These are phyloP conservation scores for Pulveroboletus sp. DNA, from an alignment of 768 basidiomycete species.

Conservation along the genomic window DNA sequence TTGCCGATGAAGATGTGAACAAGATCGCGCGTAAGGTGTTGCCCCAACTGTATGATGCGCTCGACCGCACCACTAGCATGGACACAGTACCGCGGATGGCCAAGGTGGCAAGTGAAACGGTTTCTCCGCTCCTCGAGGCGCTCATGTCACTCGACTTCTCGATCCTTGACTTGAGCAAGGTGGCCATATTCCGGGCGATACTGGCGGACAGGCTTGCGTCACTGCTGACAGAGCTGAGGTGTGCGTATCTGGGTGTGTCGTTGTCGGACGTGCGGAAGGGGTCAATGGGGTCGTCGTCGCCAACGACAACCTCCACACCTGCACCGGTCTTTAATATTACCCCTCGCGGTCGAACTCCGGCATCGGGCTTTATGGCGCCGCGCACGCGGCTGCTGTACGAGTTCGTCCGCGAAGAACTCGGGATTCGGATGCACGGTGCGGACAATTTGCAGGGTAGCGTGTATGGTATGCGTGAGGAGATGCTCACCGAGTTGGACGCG, in stretches of 20 bases:
- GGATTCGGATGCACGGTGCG: slow-evolving; percentile 76
- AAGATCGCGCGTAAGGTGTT: slow-evolving; percentile 31
- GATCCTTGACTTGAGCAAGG: slow-evolving; percentile 18
- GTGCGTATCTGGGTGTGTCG: slow-evolving; percentile 28
- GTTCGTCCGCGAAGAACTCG: slow-evolving; percentile 66
- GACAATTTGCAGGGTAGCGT: slow-evolving; percentile 63
- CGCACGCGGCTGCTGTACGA: slow-evolving; percentile 68
- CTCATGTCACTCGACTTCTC: slow-evolving; percentile 13
- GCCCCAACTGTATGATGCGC: slow-evolving; percentile 41
- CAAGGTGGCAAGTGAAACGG: slow-evolving; percentile 60
- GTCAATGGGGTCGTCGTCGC: slow-evolving; percentile 4
- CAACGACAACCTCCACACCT: slow-evolving; percentile 17
- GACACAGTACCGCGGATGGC: slow-evolving; percentile 68
- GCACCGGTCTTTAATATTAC: slow-evolving; percentile 41
- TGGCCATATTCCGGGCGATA: slow-evolving; percentile 21
- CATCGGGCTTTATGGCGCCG: slow-evolving; percentile 50
- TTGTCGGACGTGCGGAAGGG: slow-evolving; percentile 19
- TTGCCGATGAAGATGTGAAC: slow-evolving; percentile 12
- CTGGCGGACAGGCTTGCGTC: slow-evolving; percentile 15
- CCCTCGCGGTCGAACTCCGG: slow-evolving; percentile 57
- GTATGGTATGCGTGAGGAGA: slow-evolving; percentile 43
- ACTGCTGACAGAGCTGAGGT: slow-evolving; percentile 27
- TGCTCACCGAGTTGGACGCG: slow-evolving; percentile 40
- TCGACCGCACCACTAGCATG: slow-evolving; percentile 68
- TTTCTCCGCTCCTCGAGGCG: slow-evolving; percentile 57